Conservation (phyloP, 1,284 basidiomycete species). For the Cutaneotrichosporon cavernicola region DNA sequence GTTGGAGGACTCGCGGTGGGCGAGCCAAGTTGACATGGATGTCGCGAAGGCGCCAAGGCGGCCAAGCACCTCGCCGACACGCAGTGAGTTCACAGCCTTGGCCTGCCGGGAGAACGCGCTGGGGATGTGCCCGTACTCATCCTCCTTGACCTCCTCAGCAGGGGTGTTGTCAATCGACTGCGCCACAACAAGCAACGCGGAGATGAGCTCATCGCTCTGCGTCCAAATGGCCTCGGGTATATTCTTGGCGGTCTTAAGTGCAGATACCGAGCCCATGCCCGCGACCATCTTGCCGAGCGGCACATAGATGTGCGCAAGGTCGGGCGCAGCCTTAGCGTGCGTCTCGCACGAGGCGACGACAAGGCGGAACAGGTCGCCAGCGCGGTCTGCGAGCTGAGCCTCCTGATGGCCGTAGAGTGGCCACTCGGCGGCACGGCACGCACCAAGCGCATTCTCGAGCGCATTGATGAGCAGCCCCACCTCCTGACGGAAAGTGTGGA, state of each 20-base stretch:
- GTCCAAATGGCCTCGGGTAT: slow-evolving; percentile 32
- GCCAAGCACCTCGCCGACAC: slow-evolving; percentile 39
- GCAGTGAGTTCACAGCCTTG: slow-evolving; percentile 36
- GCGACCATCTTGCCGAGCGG: slow-evolving; percentile 59
- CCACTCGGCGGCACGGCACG: slow-evolving; percentile 26
- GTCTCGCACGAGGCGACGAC: slow-evolving; percentile 7
- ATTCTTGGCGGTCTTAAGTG: slow-evolving; percentile 6
- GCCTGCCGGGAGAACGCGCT: slow-evolving; percentile 33
- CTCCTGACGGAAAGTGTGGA: slow-evolving; percentile 37
- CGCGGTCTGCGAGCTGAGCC: slow-evolving; percentile 21
- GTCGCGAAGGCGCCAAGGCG: slow-evolving; percentile 37
- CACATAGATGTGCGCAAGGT: slow-evolving; percentile 57
- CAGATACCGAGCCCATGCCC: slow-evolving; percentile 13
- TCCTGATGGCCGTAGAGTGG: slow-evolving; percentile 35
- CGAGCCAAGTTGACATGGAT: slow-evolving; percentile 19
- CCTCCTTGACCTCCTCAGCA: slow-evolving; percentile 31
- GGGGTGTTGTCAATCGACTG: slow-evolving; percentile 58
- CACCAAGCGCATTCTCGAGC: slow-evolving; percentile 27
- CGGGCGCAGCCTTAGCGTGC: slow-evolving; percentile 42
- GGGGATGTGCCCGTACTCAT: slow-evolving; percentile 43
- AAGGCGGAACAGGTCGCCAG: slow-evolving; percentile 15
- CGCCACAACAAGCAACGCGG: slow-evolving; percentile 63
- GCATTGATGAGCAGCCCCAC: slow-evolving; percentile 27
- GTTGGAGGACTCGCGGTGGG: slow-evolving; percentile 15
- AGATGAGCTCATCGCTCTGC: slow-evolving; percentile 58